Percentiles rank a stretch among this genome's conserved stretches.
These are phyloP conservation scores for Hypoxylon lienhwacheense DNA, from an alignment of 495 filamentous ascomycete genomes.

Conservation along the genomic window DNA sequence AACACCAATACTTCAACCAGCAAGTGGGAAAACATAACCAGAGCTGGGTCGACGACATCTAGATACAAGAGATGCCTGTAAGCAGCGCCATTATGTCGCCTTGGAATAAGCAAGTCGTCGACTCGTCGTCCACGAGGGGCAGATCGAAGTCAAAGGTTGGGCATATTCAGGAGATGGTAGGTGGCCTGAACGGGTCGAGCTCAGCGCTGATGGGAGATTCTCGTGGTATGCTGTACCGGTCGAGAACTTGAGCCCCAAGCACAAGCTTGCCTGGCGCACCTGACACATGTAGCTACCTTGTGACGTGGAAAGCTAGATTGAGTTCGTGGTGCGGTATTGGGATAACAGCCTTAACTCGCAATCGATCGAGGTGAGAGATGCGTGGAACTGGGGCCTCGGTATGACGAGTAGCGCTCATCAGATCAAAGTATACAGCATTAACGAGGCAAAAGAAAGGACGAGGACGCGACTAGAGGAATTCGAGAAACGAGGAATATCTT, in stretches of 20 bases:
- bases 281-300: constrained; percentile 58
- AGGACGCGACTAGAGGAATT: constrained; percentile 52
- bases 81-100: constrained; percentile 62
- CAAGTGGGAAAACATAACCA: constrained; percentile 65
- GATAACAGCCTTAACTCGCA: constrained; percentile 59
- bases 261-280: constrained; percentile 57
- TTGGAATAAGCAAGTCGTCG: constrained; percentile 52
- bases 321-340: constrained; percentile 60
- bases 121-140: constrained; percentile 58
- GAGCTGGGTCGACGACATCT: constrained; percentile 54
- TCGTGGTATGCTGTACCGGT: constrained; percentile 60
- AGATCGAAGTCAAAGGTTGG: constrained; percentile 57
- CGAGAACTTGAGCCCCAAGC: constrained; percentile 56
- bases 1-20: constrained; percentile 62
- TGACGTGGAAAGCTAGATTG: constrained; percentile 62
- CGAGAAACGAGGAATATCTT: constrained; percentile 49
- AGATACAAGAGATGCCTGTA: constrained; percentile 68
- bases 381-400: constrained; percentile 65
- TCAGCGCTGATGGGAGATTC: constrained; percentile 58
- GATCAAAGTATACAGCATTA: constrained; percentile 65
- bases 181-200: constrained; percentile 61
- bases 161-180: constrained; percentile 62
- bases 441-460: constrained; percentile 54
- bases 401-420: constrained; percentile 67
- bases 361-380: constrained; percentile 36